A percentile compares a stretch with the other conserved stretches of the same genome.
Evolutionary conservation across 805 yeast genomes (phyloP).

Genomic region (Monosporozyma aerobia): DNA sequence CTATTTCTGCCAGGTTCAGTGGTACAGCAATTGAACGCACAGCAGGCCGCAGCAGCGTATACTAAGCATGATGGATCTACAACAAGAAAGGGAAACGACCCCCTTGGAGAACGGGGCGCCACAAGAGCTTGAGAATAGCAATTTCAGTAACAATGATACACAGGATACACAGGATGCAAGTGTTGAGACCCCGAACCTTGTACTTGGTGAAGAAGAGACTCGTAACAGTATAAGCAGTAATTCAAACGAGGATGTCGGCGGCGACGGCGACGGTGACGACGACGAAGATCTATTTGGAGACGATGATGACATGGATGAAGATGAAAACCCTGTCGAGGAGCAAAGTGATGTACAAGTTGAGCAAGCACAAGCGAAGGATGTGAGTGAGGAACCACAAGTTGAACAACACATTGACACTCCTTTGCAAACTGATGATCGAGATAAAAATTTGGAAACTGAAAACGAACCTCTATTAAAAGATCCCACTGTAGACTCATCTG

Average conservation of each 20-base stretch:
- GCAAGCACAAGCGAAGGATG: slow-evolving; percentile 18
- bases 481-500: background rate
- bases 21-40: background rate
- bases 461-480: background rate
- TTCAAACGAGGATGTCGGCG: background rate
- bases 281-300: background rate
- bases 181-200: background rate
- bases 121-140: background rate
- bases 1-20: background rate
- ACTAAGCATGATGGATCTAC: background rate
- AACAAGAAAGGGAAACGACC: background rate
- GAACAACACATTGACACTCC: background rate
- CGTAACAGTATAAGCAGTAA: background rate
- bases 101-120: background rate
- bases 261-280: background rate
- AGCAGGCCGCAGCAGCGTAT: background rate
- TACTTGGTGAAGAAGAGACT: background rate
- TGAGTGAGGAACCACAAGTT: slow-evolving; percentile 1
- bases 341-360: slow-evolving; percentile 7
- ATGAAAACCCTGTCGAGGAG: background rate
- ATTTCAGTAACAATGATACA: background rate
- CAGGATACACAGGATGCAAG: background rate
- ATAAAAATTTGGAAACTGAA: background rate
- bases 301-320: background rate
- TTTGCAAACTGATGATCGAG: background rate